Evolutionary conservation across 352 stramenopile genomes (phyloP), one percentile per base, ranked within the genome.

Genomic region (Pythium dissimile): DNA sequence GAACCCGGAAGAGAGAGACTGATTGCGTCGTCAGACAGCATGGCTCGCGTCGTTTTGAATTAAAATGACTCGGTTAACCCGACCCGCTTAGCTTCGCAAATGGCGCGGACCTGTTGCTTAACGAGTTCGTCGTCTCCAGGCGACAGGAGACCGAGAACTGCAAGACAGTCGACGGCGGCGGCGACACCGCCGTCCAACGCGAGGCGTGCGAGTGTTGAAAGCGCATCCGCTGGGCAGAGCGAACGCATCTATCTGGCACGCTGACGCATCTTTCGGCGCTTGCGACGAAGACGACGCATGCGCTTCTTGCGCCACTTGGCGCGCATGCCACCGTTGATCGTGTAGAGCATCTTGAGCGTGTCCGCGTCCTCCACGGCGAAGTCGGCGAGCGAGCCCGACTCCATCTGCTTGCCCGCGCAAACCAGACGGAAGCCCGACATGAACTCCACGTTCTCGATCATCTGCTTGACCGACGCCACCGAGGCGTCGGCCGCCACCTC

Each of bases 231-330:
- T 26, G 5, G n/a, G 28, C 10, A 41, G 28, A 12, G 48, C 27
- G 41, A 62, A 62, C 12, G 56, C 56, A 77, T 83, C 97, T 98
- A 99, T 94, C 95, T 97, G 69, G 96, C 96, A 81, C 96, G 95
- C 88, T 98, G 94, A 78, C 96, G 92, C 96, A 99, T 99, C 95
- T 99, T 99, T 77, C 96, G 77, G 75, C 96, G 92, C 91, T 99
- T 99, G 75, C 96, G 90, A 71, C 96, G 92, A 65, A 99, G 88
- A 71, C 96, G 95, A 63, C 96, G 91, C 94, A 98, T 98, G 64
- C 95, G 93, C 95, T 99, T 99, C 91, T 99, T 99, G 64, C 88
- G 86, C 95, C 95, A 99, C 92, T 99, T 98, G 72, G 77, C 81
- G 75, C 94, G 92, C 94, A 98, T 98, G 67, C 94, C 95, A 67